Percentiles rank a stretch among this genome's conserved stretches.
phyloP scores from a whole-genome alignment of 257 asterid genomes.

The Striga asiatica region DNA sequence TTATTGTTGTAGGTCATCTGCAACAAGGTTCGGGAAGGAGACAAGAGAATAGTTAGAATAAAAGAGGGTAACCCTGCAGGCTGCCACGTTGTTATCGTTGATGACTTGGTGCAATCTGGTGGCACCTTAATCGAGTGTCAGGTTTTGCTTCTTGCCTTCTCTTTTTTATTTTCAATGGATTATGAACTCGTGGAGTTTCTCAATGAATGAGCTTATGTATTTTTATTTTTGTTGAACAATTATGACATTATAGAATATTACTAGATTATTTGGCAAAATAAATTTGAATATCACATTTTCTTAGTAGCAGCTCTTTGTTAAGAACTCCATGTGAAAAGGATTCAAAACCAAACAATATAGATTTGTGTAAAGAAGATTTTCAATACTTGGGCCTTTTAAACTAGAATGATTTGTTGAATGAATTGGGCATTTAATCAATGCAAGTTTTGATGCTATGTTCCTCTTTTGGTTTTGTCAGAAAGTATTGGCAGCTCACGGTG shows the following conservation, averaged over 20 bases:
- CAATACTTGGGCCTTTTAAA: neutral
- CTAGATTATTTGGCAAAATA: neutral
- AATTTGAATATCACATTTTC: neutral
- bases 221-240: too few species aligned
- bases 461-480: slow-evolving; percentile 38
- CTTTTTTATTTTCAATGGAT: neutral
- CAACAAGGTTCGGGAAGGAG: slow-evolving; percentile 96
- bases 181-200: neutral
- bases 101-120: slow-evolving; percentile 94
- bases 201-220: neutral
- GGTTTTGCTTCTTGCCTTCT: slow-evolving; percentile 33
- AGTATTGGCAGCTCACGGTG: slow-evolving; percentile 85
- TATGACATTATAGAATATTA: neutral
- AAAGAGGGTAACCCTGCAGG: slow-evolving; percentile 92
- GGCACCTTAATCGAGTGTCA: slow-evolving; percentile 94
- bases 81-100: slow-evolving; percentile 92
- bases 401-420: neutral
- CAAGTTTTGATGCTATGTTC: neutral
- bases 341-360: neutral
- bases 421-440: neutral
- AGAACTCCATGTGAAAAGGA: neutral
- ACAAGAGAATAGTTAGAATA: slow-evolving; percentile 77
- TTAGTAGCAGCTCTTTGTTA: neutral
- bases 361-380: neutral
- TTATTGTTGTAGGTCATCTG: slow-evolving; percentile 71